These are phyloP conservation scores for Kockiozyma suomiensis DNA, from an alignment of 805 yeast genomes.

Conservation along the genomic window DNA sequence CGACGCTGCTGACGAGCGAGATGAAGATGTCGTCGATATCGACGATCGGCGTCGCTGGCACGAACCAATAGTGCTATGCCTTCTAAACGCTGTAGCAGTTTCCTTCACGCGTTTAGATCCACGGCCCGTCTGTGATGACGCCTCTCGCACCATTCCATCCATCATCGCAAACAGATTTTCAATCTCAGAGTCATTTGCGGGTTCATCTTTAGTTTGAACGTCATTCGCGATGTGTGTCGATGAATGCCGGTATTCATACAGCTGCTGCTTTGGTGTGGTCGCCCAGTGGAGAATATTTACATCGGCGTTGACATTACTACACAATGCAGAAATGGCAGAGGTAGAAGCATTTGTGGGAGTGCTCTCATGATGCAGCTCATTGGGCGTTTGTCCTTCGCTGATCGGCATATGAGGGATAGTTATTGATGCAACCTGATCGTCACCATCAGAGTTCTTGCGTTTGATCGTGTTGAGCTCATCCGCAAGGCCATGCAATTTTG, in stretches of 20 bases:
- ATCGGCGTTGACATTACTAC: not conserved
- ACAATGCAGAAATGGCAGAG: not conserved
- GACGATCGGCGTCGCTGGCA: not conserved
- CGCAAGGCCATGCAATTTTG: not conserved
- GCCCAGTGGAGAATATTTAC: slow-evolving; percentile 29
- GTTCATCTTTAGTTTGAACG: not conserved
- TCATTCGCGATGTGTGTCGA: not conserved
- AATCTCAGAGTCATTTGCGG: slow-evolving; percentile 20
- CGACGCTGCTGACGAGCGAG: not conserved
- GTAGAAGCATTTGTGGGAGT: not conserved
- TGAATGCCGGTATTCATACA: slow-evolving; percentile 10
- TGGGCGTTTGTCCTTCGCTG: slow-evolving; percentile 22
- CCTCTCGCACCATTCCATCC: slow-evolving; percentile 17
- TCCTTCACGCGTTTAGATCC: not conserved
- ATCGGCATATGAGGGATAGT: slow-evolving; percentile 27
- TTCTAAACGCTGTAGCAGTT: not conserved
- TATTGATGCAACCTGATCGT: slow-evolving; percentile 18
- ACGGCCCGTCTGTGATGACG: not conserved
- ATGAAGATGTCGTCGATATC: not conserved
- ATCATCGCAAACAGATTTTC: slow-evolving; percentile 31
- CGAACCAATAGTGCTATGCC: not conserved
- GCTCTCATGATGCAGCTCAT: not conserved
- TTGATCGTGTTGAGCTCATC: not conserved
- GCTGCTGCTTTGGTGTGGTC: slow-evolving; percentile 25
- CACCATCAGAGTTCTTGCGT: not conserved